These are phyloP conservation scores for Ogataea siamensis DNA, from an alignment of 805 yeast genomes.

Conservation along the genomic window DNA sequence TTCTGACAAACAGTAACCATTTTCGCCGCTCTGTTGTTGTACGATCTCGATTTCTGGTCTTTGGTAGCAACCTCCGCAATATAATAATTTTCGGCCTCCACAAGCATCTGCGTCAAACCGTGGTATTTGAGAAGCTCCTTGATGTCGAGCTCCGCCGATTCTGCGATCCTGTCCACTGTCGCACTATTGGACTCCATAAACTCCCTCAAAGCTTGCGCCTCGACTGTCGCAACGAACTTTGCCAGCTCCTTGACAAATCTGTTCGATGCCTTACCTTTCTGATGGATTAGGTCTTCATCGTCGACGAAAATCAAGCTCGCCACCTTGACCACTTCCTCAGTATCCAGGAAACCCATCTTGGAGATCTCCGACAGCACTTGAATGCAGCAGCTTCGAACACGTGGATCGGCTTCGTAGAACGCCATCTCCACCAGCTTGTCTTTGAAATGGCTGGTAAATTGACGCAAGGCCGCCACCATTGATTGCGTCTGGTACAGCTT, in stretches of 20 bases:
- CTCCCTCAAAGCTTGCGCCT: constrained; percentile 39
- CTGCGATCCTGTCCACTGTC: constrained; percentile 30
- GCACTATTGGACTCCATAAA: constrained; percentile 36
- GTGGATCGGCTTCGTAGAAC: constrained; percentile 50
- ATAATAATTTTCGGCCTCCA: constrained; percentile 32
- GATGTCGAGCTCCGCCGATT: constrained; percentile 28
- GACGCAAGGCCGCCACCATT: constrained; percentile 64
- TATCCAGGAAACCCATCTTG: constrained; percentile 61
- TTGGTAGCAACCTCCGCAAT: constrained; percentile 16
- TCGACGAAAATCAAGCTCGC: constrained; percentile 31
- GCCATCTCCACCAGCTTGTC: constrained; percentile 64
- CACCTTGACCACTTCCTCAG: constrained; percentile 42
- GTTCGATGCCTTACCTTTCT: constrained; percentile 22
- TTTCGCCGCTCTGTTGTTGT: constrained; percentile 19
- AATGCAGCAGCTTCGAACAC: constrained; percentile 52
- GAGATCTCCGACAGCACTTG: constrained; percentile 53
- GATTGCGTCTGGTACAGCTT: constrained; percentile 44
- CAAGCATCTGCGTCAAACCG: constrained; percentile 28
- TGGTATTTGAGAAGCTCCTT: constrained; percentile 30
- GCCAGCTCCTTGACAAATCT: constrained; percentile 48
- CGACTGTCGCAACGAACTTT: constrained; percentile 48
- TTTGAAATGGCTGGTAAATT: constrained; percentile 74
- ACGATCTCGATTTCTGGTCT: constrained; percentile 10
- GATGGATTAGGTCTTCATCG: constrained; percentile 26
- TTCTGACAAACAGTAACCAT: constrained; percentile 31